Conservation (phyloP, 345 rosid species). For the Lepidium aucheri region DNA sequence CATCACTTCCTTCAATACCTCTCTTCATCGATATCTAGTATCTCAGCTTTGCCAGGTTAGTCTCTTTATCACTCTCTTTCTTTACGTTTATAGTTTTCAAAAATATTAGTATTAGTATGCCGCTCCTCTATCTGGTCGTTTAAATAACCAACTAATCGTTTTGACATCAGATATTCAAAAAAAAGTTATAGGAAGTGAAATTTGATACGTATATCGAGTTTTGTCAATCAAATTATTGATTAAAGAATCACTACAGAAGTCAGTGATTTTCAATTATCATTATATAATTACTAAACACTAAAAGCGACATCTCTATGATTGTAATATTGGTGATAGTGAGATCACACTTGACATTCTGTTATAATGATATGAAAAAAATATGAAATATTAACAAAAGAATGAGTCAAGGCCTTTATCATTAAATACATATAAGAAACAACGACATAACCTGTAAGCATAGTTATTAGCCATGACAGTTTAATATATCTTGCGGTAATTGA, state of each 20-base stretch:
- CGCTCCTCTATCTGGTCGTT: too few relatives aligned
- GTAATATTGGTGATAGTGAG: not conserved
- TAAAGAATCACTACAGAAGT: too few relatives aligned
- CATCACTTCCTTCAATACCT: constrained; percentile 32
- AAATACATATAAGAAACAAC: constrained; percentile 10
- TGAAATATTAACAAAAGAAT: not conserved
- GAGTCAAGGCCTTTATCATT: constrained; percentile 1
- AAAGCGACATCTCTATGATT: too few relatives aligned
- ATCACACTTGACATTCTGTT: not conserved
- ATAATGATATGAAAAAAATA: not conserved
- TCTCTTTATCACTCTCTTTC: not conserved
- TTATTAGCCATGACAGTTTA: constrained; percentile 16
- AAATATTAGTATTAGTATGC: too few relatives aligned
- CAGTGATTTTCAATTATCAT: too few relatives aligned
- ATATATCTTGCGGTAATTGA: not conserved
- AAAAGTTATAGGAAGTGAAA: too few relatives aligned
- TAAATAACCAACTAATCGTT: too few relatives aligned
- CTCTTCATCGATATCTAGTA: constrained; percentile 35
- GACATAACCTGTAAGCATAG: constrained; percentile 6
- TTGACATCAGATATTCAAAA: too few relatives aligned
- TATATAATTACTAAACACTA: too few relatives aligned
- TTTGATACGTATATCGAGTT: too few relatives aligned
- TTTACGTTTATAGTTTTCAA: not conserved
- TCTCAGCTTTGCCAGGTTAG: constrained; percentile 47
- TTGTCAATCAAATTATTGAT: too few relatives aligned